Conservation (phyloP, 2,329 filamentous ascomycete species). For the Fonsecaea erecta region DNA sequence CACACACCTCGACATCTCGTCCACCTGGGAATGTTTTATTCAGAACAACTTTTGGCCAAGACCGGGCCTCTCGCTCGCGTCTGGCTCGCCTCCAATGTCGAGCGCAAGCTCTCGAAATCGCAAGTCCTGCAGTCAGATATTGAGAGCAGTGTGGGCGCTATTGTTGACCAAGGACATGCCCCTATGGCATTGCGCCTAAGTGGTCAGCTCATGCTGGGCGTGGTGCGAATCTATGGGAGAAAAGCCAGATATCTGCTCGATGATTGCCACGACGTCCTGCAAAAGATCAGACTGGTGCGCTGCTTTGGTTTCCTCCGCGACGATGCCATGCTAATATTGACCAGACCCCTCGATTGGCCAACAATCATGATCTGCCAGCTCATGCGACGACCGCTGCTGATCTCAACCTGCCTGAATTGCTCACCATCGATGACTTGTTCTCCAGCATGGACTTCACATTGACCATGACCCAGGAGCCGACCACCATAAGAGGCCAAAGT, state of each 20-base stretch:
- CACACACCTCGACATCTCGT: not conserved
- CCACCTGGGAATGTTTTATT: constrained; percentile 81
- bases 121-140: constrained; percentile 95
- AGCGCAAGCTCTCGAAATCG: constrained; percentile 97
- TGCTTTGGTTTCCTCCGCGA: not conserved
- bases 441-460: constrained; percentile 82
- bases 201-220: constrained; percentile 90
- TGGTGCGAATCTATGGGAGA: constrained; percentile 95
- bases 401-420: constrained; percentile 85
- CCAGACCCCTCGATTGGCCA: constrained; percentile 89
- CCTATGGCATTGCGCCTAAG: constrained; percentile 94
- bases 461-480: constrained; percentile 74
- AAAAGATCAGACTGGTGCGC: constrained; percentile 97
- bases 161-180: constrained; percentile 89
- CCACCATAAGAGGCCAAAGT: constrained; percentile 22
- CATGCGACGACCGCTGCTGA: constrained; percentile 82
- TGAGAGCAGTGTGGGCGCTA: constrained; percentile 90
- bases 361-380: constrained; percentile 92
- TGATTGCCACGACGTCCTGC: constrained; percentile 94
- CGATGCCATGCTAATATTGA: constrained; percentile 42
- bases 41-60: constrained; percentile 92
- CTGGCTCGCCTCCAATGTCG: constrained; percentile 96
- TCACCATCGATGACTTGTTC: constrained; percentile 91
- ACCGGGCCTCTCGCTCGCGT: constrained; percentile 95
- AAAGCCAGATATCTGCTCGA: constrained; percentile 96